These are phyloP conservation scores for Nemania diffusa DNA, from an alignment of 2,329 filamentous ascomycete species.

Conservation along the genomic window DNA sequence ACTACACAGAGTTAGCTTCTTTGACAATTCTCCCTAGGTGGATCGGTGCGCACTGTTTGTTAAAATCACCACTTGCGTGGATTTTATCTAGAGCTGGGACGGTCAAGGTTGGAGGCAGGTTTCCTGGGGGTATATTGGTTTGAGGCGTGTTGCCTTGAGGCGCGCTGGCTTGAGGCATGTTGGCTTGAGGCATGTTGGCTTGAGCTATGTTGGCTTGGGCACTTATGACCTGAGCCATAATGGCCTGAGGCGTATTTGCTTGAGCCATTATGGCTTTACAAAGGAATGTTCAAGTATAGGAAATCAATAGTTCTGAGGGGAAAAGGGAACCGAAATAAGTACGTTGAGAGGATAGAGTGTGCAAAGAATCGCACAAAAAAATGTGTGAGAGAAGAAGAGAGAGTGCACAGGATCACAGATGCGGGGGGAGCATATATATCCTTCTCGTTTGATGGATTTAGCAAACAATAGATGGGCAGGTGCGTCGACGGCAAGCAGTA, in stretches of 20 bases:
- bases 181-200: too few relatives aligned
- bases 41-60: not conserved
- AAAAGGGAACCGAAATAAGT: too few relatives aligned
- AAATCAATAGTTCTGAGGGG: too few relatives aligned
- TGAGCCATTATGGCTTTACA: too few relatives aligned
- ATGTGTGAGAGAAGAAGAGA: not conserved
- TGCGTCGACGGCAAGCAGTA: not conserved
- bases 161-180: too few relatives aligned
- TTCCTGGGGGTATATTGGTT: not conserved
- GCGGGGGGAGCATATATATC: not conserved
- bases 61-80: not conserved
- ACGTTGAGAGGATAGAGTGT: too few relatives aligned
- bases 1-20: not conserved
- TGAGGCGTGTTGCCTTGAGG: too few relatives aligned
- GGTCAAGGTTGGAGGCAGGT: not conserved
- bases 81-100: too few relatives aligned
- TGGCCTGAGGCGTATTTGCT: too few relatives aligned
- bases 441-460: not conserved
- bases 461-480: not conserved
- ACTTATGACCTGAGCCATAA: too few relatives aligned
- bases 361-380: not conserved
- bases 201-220: too few relatives aligned
- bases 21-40: not conserved
- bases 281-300: too few relatives aligned
- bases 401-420: not conserved